A percentile compares a stretch with the other conserved stretches of the same genome.
Evolutionary conservation across 495 filamentous ascomycete genomes (phyloP).

Genomic region (Neurospora sp.): DNA sequence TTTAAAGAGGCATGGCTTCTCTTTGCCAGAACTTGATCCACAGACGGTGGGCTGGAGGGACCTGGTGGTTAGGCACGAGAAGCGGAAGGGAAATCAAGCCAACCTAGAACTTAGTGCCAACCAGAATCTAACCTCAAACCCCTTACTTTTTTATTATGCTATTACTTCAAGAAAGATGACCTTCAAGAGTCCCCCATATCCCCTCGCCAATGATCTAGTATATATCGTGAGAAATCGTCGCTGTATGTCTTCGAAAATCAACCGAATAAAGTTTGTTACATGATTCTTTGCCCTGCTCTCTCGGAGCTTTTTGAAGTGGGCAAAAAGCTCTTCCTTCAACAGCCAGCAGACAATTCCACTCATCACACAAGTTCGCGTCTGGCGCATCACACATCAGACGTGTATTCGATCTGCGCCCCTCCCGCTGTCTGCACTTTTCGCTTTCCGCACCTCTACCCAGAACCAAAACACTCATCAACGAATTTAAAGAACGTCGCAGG

Average conservation of each 20-base stretch:
- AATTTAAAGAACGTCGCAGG: background rate
- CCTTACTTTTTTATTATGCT: background rate
- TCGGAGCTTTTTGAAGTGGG: background rate
- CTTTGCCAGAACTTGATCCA: no score
- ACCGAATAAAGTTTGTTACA: background rate
- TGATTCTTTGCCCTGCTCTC: background rate
- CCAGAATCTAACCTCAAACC: background rate
- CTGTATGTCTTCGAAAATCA: background rate
- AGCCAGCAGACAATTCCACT: background rate
- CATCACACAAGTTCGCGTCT: background rate
- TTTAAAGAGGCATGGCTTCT: no score
- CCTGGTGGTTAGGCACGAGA: no score
- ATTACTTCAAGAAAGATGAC: background rate
- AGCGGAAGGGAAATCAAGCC: no score
- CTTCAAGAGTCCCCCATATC: background rate
- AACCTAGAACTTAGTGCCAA: background rate
- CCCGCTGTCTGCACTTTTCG: background rate
- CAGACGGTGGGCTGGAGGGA: no score
- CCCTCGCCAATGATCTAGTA: background rate
- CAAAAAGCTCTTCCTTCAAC: background rate
- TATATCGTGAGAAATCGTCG: background rate
- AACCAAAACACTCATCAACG: background rate
- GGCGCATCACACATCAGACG: background rate
- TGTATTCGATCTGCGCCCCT: background rate
- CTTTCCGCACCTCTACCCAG: background rate